Evolutionary conservation across 306 rosid species (phyloP), one percentile per base, ranked within the genome.

Genomic region (Lathyrus sativus): DNA sequence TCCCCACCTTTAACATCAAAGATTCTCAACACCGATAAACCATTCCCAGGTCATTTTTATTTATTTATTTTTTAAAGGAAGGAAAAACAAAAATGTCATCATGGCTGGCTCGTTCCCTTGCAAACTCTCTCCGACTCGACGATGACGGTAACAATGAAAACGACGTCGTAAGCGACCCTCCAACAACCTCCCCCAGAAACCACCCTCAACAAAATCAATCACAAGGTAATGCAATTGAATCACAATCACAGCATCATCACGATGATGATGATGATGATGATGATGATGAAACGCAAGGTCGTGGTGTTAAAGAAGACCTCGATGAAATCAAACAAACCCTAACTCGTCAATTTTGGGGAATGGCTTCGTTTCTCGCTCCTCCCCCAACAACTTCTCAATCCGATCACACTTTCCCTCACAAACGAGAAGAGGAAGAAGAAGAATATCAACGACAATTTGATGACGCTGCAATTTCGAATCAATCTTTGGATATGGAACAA

Each of bases 271-370:
- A 51, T 6, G 62, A 51, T 0, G 11, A 51, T 6, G 62, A 56
- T 3, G n/a, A 67, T 3, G 88, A 78, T 10, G 86, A 81, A 28
- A 74, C 83, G 11, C 84, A 78, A 37, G 75, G 79, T 11, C 86
- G 97, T 17, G 97, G 99, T 37, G 97, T 88, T 43, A 85, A 75
- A 62, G 97, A 90, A 55, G 97, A 93, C 73, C 85, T 93, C 3
- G 79, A 91, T 54, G 96, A 87, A 76, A 73, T 93, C 77, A 85
- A 83, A 56, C 88, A 85, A 73, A 81, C 96, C 79, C 87, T 93
- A 68, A 84, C 95, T 11, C 97, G 95, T 17, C 97, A 88, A 84
- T 74, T 93, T 31, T 85, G 96, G 97, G 99, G 95, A 19, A 83
- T 93, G 83, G 96, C 99, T 0, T 77, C 89, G 0, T 93, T 90